These are phyloP conservation scores for Solanum chilense DNA, from an alignment of 257 asterid species.

Conservation along the genomic window DNA sequence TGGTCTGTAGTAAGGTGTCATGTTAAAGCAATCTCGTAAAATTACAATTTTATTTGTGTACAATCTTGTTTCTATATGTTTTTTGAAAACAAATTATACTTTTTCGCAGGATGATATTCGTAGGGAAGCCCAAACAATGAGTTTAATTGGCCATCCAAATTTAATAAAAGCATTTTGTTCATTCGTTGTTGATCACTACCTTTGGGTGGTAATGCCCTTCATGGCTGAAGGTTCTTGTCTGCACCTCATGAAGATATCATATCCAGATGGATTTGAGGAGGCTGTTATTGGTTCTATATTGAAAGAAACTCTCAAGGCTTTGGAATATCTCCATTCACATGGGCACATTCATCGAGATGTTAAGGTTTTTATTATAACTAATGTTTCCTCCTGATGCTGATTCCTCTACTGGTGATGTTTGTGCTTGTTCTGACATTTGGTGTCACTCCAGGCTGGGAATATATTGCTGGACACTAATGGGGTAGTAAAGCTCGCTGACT, in stretches of 20 bases:
- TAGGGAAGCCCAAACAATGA: slow-evolving; percentile 95
- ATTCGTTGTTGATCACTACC: slow-evolving; percentile 88
- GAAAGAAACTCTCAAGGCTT: slow-evolving; percentile 95
- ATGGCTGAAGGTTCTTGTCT: slow-evolving; percentile 99
- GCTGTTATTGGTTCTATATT: slow-evolving; percentile 76
- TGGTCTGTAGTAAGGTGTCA: background rate
- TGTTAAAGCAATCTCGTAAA: background rate
- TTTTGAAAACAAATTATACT: background rate
- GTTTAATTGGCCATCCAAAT: slow-evolving; percentile 86
- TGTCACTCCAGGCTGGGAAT: slow-evolving; percentile 79
- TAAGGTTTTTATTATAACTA: slow-evolving; percentile 41
- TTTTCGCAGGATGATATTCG: slow-evolving; percentile 84
- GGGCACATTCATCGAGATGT: slow-evolving; percentile 99
- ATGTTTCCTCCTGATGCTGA: background rate
- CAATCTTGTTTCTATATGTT: background rate
- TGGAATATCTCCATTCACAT: slow-evolving; percentile 86
- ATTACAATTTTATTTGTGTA: background rate
- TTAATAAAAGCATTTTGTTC: slow-evolving; percentile 84
- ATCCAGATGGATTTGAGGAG: slow-evolving; percentile 97
- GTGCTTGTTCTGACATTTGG: slow-evolving; percentile 3
- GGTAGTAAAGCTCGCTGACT: slow-evolving; percentile 91
- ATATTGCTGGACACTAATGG: slow-evolving; percentile 80
- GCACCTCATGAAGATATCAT: slow-evolving; percentile 94
- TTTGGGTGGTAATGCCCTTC: slow-evolving; percentile 97
- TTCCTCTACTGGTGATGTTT: background rate